Evolutionary conservation across 2,329 filamentous ascomycete species (phyloP), one percentile per base, ranked within the genome.

Genomic region (Sarocladium oryzae): DNA sequence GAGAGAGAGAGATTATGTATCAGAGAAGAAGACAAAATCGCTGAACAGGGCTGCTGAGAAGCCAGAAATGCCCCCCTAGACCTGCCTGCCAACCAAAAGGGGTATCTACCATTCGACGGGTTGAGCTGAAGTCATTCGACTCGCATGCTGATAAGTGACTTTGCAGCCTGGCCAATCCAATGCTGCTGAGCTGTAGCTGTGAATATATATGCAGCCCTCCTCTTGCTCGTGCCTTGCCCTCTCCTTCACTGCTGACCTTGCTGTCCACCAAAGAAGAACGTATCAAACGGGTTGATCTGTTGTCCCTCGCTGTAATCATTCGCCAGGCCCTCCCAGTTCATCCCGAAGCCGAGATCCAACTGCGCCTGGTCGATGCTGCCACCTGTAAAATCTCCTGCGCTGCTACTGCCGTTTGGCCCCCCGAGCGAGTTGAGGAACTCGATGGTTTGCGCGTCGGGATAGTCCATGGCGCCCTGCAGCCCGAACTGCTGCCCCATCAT

Each of bases 181-280:
- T 16, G 23, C 23, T 21, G n/a, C n/a, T n/a, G n/a, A n/a, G n/a
- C n/a, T n/a, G n/a, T n/a, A n/a, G n/a, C n/a, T n/a, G n/a, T n/a
- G n/a, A n/a, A n/a, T n/a, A n/a, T n/a, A n/a, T n/a, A n/a, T n/a
- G n/a, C n/a, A n/a, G n/a, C n/a, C n/a, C n/a, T 13, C 13, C 28
- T 13, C 28, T 30, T 30, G 28, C 28, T 30, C 28, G 7, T 30
- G 7, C 13, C 28, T 30, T 18, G 7, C 7, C 13, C 20, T 28
- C 23, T 5, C 10, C 18, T 45, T n/a, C 40, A 11, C 30, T 21
- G 33, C 43, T 48, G 43, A 3, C 60, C 60, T 50, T 65, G 64
- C 56, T 76, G 76, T 1, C 76, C 77, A 1, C 84, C 83, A 62
- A 87, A 86, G 69, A 86, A 87, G 63, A 88, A 88, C 0, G 82